A percentile compares a stretch with the other conserved stretches of the same genome.
Conservation (phyloP, 2,329 filamentous ascomycete species). For the Fusarium devonianum region DNA sequence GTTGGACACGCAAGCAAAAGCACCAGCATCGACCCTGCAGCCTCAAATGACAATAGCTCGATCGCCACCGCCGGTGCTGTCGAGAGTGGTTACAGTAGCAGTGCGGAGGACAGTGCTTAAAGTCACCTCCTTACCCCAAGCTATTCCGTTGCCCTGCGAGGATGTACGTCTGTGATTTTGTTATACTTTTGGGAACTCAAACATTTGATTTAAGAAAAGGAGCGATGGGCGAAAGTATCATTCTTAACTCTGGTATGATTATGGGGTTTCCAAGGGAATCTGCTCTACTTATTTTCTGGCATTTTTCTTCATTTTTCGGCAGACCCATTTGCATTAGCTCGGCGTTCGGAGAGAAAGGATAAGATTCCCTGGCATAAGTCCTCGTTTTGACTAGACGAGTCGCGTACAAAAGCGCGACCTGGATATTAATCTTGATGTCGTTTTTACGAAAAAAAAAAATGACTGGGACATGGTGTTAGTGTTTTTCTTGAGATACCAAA, state of each 20-base stretch:
- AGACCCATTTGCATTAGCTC: conserved; percentile 30
- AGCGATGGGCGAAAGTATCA: too few species aligned
- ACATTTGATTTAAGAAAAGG: too few species aligned
- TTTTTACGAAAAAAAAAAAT: conserved; percentile 1
- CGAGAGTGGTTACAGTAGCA: conserved; percentile 50
- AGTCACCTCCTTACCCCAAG: not conserved
- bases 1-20: conserved; percentile 45
- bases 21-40: conserved; percentile 38
- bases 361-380: conserved; percentile 24
- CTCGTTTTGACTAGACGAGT: conserved; percentile 9
- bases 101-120: conserved; percentile 42
- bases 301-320: conserved; percentile 14
- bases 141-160: conserved; percentile 7
- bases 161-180: too few species aligned
- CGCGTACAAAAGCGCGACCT: conserved; percentile 7
- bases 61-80: conserved; percentile 51
- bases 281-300: too few species aligned
- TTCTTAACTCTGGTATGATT: too few species aligned
- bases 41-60: conserved; percentile 46
- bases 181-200: too few species aligned
- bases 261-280: too few species aligned
- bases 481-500: conserved; percentile 24
- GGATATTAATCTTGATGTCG: conserved; percentile 3
- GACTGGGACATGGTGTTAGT: not conserved
- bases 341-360: conserved; percentile 31